Evolutionary conservation across 345 rosid species (phyloP).

Genomic region (Dimocarpus longan): DNA sequence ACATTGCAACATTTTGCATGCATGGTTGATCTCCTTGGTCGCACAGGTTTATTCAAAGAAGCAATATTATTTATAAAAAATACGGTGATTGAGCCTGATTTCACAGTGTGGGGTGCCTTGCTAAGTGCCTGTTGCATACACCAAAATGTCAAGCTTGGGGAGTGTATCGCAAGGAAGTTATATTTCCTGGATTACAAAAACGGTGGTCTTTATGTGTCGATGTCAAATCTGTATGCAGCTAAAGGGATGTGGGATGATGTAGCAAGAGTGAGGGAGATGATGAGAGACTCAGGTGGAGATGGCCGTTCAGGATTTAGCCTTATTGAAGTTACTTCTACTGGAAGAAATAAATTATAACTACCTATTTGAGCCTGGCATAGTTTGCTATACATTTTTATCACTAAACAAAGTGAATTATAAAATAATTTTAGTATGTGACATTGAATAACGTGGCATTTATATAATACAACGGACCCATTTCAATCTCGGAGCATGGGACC

Average conservation of each 20-base stretch:
- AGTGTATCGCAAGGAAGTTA: conserved; percentile 71
- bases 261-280: conserved; percentile 65
- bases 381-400: not conserved
- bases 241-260: conserved; percentile 77
- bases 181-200: conserved; percentile 60
- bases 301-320: conserved; percentile 75
- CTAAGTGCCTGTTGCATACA: conserved; percentile 66
- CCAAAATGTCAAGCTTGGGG: conserved; percentile 70
- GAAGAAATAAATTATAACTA: not conserved
- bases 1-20: conserved; percentile 73
- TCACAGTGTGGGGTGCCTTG: conserved; percentile 83
- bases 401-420: not conserved
- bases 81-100: conserved; percentile 64
- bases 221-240: conserved; percentile 88
- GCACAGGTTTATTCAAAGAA: conserved; percentile 63
- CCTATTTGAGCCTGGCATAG: not conserved
- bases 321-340: conserved; percentile 30
- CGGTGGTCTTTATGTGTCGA: conserved; percentile 78
- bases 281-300: conserved; percentile 73
- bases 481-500: not conserved
- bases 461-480: not conserved
- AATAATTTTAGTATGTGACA: not conserved
- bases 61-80: conserved; percentile 51
- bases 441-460: not conserved
- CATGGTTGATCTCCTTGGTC: conserved; percentile 70